A percentile compares a stretch with the other conserved stretches of the same genome.
Evolutionary conservation across 345 rosid genomes (phyloP).

Genomic region (Viola odorata): DNA sequence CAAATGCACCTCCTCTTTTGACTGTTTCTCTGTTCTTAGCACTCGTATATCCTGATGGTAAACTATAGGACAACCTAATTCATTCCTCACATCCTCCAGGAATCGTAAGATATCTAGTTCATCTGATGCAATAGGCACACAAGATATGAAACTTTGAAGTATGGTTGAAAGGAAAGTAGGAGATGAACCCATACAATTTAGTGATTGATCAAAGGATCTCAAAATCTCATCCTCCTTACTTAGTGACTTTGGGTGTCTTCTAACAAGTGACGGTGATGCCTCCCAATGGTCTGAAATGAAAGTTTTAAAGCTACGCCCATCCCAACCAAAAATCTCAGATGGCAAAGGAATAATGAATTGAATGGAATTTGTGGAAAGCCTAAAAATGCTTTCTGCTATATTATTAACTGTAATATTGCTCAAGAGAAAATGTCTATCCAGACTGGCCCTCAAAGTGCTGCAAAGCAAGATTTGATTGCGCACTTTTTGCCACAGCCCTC

Average conservation of each 20-base stretch:
- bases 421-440: constrained; percentile 11
- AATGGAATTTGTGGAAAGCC: constrained; percentile 30
- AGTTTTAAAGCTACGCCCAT: constrained; percentile 26
- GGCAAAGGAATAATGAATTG: constrained; percentile 15
- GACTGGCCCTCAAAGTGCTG: constrained; percentile 9
- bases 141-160: constrained; percentile 36
- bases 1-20: constrained; percentile 38
- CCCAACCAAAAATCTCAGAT: constrained; percentile 31
- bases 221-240: constrained; percentile 27
- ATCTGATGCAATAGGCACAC: constrained; percentile 51
- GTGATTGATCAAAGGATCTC: constrained; percentile 22
- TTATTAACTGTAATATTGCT: constrained; percentile 26
- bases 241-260: constrained; percentile 17
- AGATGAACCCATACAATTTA: constrained; percentile 17
- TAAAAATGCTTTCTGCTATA: constrained; percentile 52
- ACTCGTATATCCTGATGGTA: constrained; percentile 53
- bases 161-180: constrained; percentile 30
- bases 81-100: constrained; percentile 37
- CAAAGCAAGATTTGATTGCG: constrained; percentile 29
- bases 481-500: constrained; percentile 33
- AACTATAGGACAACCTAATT: constrained; percentile 42
- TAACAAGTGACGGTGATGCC: constrained; percentile 32
- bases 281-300: constrained; percentile 46
- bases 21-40: constrained; percentile 36
- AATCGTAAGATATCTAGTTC: constrained; percentile 43